A percentile compares a stretch with the other conserved stretches of the same genome.
These are phyloP conservation scores for Cryphonectria nitschkei DNA, from an alignment of 2,329 filamentous ascomycete genomes.

Conservation along the genomic window DNA sequence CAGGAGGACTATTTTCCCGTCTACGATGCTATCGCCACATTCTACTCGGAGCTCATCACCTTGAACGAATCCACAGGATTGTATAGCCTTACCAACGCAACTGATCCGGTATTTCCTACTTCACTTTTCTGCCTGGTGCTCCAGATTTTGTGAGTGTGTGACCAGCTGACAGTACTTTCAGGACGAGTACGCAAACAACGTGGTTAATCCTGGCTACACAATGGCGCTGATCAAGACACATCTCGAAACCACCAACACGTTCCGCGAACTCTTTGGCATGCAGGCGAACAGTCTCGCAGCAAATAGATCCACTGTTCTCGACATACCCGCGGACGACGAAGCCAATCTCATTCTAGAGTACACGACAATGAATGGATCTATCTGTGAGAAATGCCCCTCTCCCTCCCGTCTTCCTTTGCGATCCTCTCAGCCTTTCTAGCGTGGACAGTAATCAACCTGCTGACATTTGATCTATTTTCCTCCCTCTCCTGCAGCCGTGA, in stretches of 20 bases:
- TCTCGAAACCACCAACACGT: constrained; percentile 59
- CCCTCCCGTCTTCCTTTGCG: no score
- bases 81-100: constrained; percentile 63
- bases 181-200: constrained; percentile 70
- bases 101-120: constrained; percentile 61
- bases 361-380: constrained; percentile 66
- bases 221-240: constrained; percentile 63
- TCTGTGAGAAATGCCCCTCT: background rate
- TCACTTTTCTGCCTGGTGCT: no score
- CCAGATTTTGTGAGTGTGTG: background rate
- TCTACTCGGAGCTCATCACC: constrained; percentile 63
- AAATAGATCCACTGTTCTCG: constrained; percentile 16
- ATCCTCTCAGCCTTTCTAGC: background rate
- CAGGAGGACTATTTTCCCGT: constrained; percentile 58
- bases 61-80: constrained; percentile 56
- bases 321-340: constrained; percentile 14
- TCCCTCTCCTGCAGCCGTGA: constrained; percentile 7
- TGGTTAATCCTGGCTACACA: constrained; percentile 72
- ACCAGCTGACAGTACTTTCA: background rate
- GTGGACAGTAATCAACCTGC: background rate
- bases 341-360: constrained; percentile 66
- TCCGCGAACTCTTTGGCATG: constrained; percentile 59
- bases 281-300: constrained; percentile 45
- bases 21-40: constrained; percentile 64
- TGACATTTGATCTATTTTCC: background rate